Conservation (phyloP, 345 rosid genomes). For the Corchorus olitorius region DNA sequence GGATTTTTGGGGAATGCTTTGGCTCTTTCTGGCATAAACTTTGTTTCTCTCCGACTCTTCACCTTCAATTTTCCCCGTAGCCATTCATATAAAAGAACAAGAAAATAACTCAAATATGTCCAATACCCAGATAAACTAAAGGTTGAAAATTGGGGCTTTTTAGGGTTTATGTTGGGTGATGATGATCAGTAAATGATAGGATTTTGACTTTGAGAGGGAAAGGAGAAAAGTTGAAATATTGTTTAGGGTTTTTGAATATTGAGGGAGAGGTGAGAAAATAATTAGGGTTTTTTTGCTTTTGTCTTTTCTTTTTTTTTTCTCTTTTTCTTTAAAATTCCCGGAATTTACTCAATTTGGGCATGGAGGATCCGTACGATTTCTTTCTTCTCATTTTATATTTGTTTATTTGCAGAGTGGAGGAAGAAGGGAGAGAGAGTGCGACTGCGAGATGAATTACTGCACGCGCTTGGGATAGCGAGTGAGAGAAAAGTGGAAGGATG, state of each 20-base stretch:
- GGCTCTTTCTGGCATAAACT: conserved; percentile 13
- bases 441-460: background rate
- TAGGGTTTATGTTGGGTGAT: background rate
- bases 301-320: no score
- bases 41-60: conserved; percentile 10
- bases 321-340: background rate
- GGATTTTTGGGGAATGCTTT: conserved; percentile 13
- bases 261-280: background rate
- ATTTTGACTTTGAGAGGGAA: background rate
- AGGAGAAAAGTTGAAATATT: no score
- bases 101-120: background rate
- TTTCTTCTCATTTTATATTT: no score
- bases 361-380: background rate
- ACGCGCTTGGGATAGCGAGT: conserved; percentile 9
- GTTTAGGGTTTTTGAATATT: background rate
- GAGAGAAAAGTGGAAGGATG: background rate
- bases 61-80: conserved; percentile 7
- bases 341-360: background rate
- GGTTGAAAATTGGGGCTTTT: background rate
- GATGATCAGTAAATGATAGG: background rate
- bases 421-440: background rate
- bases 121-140: conserved; percentile 1
- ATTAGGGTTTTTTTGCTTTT: background rate
- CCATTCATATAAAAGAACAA: background rate
- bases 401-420: background rate